Conservation (phyloP, 495 filamentous ascomycete genomes). For the Tuber indicum region DNA sequence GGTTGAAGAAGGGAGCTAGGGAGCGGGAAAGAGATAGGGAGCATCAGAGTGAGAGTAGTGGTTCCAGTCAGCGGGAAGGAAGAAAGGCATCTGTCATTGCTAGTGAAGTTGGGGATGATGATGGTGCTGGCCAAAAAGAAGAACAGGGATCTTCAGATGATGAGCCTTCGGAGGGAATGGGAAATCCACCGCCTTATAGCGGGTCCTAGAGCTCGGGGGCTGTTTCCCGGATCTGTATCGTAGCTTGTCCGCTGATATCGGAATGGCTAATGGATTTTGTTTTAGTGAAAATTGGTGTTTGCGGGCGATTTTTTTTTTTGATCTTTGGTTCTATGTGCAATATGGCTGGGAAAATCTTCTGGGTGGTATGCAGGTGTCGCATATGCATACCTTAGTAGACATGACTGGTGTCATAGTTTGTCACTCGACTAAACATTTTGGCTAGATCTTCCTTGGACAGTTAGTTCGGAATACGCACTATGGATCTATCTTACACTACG, state of each 20-base stretch:
- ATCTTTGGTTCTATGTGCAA: neutral
- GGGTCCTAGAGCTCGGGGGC: neutral
- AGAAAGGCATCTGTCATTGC: neutral
- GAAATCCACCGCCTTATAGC: neutral
- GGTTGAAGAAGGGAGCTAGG: slow-evolving; percentile 28
- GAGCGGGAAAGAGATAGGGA: slow-evolving; percentile 24
- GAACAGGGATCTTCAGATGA: neutral
- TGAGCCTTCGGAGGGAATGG: neutral
- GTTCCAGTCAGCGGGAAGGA: neutral
- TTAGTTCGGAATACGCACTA: neutral
- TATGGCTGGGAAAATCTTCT: neutral
- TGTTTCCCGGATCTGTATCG: neutral
- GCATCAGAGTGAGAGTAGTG: slow-evolving; percentile 11
- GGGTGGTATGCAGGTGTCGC: neutral
- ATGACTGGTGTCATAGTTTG: neutral
- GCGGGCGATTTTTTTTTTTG: neutral
- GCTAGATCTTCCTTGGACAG: neutral
- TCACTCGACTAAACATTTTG: neutral
- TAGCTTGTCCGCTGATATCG: neutral
- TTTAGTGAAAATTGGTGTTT: neutral
- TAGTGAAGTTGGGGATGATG: slow-evolving; percentile 20
- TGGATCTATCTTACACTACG: neutral
- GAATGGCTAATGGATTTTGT: neutral
- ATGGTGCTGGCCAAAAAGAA: neutral
- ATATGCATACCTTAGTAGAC: neutral